Evolutionary conservation across 805 yeast genomes (phyloP).

Genomic region (Clavispora asparagi): DNA sequence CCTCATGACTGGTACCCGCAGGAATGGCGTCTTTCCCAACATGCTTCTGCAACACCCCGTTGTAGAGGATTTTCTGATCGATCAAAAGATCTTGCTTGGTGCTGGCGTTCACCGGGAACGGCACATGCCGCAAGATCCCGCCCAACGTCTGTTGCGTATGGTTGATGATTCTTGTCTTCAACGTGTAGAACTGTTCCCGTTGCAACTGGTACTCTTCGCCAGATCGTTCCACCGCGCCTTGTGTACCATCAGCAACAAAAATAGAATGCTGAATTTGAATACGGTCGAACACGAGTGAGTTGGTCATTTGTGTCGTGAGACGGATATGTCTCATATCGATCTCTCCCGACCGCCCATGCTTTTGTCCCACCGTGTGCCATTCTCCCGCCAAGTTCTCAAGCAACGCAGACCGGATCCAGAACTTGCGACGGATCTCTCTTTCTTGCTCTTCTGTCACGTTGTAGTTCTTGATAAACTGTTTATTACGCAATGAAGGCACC

Average conservation of each 20-base stretch:
- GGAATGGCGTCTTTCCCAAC: conserved; percentile 33
- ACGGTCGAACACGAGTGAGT: conserved; percentile 45
- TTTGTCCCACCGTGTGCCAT: conserved; percentile 46
- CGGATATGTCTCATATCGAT: conserved; percentile 66
- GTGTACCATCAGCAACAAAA: conserved; percentile 8
- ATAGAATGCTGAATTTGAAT: conserved; percentile 37
- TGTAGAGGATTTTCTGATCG: conserved; percentile 59
- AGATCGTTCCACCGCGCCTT: conserved; percentile 8
- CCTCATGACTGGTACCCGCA: conserved; percentile 37
- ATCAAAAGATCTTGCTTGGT: conserved; percentile 16
- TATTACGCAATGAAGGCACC: conserved; percentile 67
- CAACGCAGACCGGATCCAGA: conserved; percentile 77
- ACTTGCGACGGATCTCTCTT: conserved; percentile 51
- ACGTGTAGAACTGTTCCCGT: conserved; percentile 46
- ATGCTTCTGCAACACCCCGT: conserved; percentile 66
- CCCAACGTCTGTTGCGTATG: conserved; percentile 33
- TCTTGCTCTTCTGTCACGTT: conserved; percentile 54
- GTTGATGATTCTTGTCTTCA: conserved; percentile 49
- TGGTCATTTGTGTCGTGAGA: conserved; percentile 57
- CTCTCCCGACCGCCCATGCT: conserved; percentile 41
- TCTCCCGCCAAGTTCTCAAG: conserved; percentile 54
- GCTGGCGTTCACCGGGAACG: conserved; percentile 21
- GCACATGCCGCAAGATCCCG: conserved; percentile 63
- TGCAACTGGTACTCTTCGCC: conserved; percentile 4
- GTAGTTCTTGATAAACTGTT: conserved; percentile 63